Evolutionary conservation across 495 filamentous ascomycete genomes (phyloP).

Genomic region (Penicillium longicatenatum): DNA sequence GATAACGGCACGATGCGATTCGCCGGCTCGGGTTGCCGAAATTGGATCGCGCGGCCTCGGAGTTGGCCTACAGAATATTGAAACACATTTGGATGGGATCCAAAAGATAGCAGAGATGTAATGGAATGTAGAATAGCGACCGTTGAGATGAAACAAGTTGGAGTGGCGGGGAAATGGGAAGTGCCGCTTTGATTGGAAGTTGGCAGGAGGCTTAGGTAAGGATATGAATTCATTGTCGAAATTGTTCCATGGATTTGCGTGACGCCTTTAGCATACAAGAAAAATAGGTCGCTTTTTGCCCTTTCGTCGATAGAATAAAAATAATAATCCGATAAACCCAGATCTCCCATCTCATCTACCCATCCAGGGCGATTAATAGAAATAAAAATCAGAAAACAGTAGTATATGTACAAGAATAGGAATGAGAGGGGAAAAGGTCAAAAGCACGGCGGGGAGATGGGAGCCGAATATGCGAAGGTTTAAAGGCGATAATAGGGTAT

Average conservation of each 20-base stretch:
- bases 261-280: slow-evolving; percentile 16
- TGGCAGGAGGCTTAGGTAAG: slow-evolving; percentile 8
- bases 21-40: background rate
- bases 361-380: slow-evolving; percentile 25
- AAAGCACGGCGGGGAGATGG: slow-evolving; percentile 24
- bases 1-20: slow-evolving; percentile 11
- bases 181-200: slow-evolving; percentile 5
- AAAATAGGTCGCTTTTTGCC: slow-evolving; percentile 20
- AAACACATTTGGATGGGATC: slow-evolving; percentile 5
- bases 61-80: background rate
- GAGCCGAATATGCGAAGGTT: slow-evolving; percentile 35
- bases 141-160: background rate
- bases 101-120: background rate
- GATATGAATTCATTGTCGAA: slow-evolving; percentile 1
- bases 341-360: slow-evolving; percentile 24
- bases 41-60: background rate
- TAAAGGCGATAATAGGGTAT: slow-evolving; percentile 20
- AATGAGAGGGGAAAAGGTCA: slow-evolving; percentile 24
- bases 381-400: slow-evolving; percentile 18
- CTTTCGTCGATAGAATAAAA: slow-evolving; percentile 5
- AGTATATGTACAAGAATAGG: slow-evolving; percentile 44
- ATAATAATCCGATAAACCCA: slow-evolving; percentile 6
- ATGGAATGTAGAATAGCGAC: background rate
- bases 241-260: slow-evolving; percentile 15
- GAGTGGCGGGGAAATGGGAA: slow-evolving; percentile 6